Evolutionary conservation across 352 stramenopile species (phyloP).

Genomic region (Globisporangium irregulare): DNA sequence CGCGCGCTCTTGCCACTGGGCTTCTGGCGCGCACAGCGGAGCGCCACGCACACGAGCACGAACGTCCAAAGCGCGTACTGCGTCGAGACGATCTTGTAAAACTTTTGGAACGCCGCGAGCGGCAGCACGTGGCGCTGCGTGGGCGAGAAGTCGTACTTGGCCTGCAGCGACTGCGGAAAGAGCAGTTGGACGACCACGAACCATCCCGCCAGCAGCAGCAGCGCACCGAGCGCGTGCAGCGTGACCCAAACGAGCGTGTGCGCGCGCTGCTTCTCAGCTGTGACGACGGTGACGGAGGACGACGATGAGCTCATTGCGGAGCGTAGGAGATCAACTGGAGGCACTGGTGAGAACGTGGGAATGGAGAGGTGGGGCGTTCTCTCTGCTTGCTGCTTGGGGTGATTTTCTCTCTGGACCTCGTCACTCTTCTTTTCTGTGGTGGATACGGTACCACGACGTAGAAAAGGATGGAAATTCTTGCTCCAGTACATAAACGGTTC

Average conservation of each 20-base stretch:
- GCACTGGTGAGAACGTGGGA: neutral
- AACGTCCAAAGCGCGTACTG: constrained; percentile 9
- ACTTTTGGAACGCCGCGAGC: neutral
- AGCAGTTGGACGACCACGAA: neutral
- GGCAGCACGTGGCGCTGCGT: neutral
- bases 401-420: neutral
- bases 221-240: neutral
- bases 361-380: neutral
- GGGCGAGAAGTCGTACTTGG: constrained; percentile 10
- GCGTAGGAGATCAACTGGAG: too few species aligned
- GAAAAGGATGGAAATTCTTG: neutral
- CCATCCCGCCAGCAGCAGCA: constrained; percentile 9
- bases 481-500: neutral
- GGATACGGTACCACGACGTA: neutral
- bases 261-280: constrained; percentile 9
- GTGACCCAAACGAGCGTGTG: neutral
- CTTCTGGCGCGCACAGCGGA: constrained; percentile 1
- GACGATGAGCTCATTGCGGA: neutral
- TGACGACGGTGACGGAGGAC: constrained; percentile 4
- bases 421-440: neutral
- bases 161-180: neutral
- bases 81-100: neutral
- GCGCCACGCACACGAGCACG: neutral
- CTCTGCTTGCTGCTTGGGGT: neutral
- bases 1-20: neutral